These are phyloP conservation scores for Cytospora schulzeri DNA, from an alignment of 2,329 filamentous ascomycete genomes.

Conservation along the genomic window DNA sequence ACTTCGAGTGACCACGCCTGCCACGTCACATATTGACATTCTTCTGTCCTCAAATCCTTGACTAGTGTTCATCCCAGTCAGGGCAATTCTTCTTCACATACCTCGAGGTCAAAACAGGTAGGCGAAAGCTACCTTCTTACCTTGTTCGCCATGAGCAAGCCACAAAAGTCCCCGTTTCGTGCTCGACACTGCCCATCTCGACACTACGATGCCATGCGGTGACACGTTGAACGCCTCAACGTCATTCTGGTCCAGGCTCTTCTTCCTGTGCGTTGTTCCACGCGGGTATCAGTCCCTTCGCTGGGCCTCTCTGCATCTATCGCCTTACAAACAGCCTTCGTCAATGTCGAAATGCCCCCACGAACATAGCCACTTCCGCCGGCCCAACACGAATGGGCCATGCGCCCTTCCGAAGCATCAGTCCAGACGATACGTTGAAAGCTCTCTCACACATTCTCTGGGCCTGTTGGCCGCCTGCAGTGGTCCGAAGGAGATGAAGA, in stretches of 20 bases:
- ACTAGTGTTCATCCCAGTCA: neutral
- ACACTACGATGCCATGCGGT: conserved; percentile 11
- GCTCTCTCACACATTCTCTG: neutral
- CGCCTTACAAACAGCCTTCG: neutral
- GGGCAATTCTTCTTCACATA: neutral
- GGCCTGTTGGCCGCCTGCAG: conserved; percentile 1
- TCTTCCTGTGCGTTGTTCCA: conserved; percentile 1
- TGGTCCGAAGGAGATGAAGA: neutral
- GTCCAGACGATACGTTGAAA: conserved; percentile 1
- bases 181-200: neutral
- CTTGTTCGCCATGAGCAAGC: neutral
- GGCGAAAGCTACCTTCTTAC: neutral
- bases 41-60: neutral
- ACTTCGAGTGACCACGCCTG: neutral
- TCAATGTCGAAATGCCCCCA: no score
- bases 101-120: neutral
- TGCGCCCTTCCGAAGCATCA: conserved; percentile 14
- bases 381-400: neutral
- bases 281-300: neutral
- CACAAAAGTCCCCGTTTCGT: neutral
- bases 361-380: neutral
- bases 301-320: neutral
- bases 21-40: neutral
- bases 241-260: neutral
- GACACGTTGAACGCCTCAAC: conserved; percentile 18